A percentile compares a stretch with the other conserved stretches of the same genome.
Evolutionary conservation across 176 grass and related monocot species (phyloP).

Genomic region (Elymus sibiricus): DNA sequence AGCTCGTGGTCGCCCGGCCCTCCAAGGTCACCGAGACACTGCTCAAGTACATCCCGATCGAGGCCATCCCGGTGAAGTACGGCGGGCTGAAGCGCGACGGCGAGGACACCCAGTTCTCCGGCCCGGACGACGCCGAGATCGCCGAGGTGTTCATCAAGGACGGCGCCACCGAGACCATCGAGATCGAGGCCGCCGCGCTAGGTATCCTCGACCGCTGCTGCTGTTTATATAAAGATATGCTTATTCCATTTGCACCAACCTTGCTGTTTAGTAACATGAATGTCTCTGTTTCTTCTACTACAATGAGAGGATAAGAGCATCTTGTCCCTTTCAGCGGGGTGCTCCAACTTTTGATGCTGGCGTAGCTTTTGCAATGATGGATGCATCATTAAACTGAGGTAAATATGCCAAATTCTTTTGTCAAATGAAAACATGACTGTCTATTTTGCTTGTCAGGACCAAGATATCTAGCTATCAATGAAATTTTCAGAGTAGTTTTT

Average conservation of each 20-base stretch:
- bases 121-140: constrained; percentile 39
- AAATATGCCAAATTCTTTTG: too few relatives aligned
- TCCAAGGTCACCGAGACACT: constrained; percentile 81
- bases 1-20: constrained; percentile 74
- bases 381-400: constrained; percentile 54
- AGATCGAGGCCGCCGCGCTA: constrained; percentile 38
- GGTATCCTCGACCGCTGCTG: too few relatives aligned
- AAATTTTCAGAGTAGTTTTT: too few relatives aligned
- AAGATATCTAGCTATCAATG: too few relatives aligned
- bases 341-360: constrained; percentile 93
- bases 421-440: too few relatives aligned
- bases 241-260: neutral
- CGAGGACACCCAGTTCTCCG: constrained; percentile 59
- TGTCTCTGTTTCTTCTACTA: constrained; percentile 6
- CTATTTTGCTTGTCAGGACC: too few relatives aligned
- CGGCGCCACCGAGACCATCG: constrained; percentile 56
- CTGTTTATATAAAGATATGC: neutral
- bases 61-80: constrained; percentile 73
- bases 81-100: constrained; percentile 72
- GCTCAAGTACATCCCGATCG: constrained; percentile 86
- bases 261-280: constrained; percentile 7
- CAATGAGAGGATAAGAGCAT: constrained; percentile 85
- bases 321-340: constrained; percentile 95
- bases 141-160: constrained; percentile 57
- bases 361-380: constrained; percentile 99